A percentile compares a stretch with the other conserved stretches of the same genome.
Conservation (phyloP, 768 basidiomycete species). For the Kwoniella botswanensis region DNA sequence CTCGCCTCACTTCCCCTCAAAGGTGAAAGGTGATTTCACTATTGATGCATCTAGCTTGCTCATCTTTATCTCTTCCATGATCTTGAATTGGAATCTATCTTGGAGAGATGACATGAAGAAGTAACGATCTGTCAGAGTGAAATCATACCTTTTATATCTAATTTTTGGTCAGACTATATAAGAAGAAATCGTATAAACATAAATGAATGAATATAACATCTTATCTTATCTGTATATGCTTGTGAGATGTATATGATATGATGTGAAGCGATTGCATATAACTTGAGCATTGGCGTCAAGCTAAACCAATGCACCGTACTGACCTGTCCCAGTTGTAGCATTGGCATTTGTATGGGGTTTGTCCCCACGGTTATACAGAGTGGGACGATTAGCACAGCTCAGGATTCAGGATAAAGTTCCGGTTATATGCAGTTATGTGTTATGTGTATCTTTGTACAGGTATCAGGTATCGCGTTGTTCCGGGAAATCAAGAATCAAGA, state of each 20-base stretch:
- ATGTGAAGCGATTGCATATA: not conserved
- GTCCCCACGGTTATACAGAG: not conserved
- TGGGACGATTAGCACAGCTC: too few relatives aligned
- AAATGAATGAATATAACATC: not conserved
- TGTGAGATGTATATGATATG: not conserved
- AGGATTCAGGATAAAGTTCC: not conserved
- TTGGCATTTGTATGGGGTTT: not conserved
- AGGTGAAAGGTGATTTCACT: not conserved
- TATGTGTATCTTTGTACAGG: too few relatives aligned
- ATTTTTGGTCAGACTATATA: not conserved
- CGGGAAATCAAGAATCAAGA: not conserved
- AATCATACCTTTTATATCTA: not conserved
- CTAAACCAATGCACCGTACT: too few relatives aligned
- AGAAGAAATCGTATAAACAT: not conserved
- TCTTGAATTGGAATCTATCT: not conserved
- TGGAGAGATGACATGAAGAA: not conserved
- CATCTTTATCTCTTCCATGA: not conserved
- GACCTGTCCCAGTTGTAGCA: too few relatives aligned
- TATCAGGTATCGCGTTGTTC: conserved; percentile 5
- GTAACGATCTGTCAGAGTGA: not conserved
- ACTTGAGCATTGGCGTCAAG: not conserved
- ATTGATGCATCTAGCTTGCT: not conserved
- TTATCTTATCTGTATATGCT: not conserved
- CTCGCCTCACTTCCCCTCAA: conserved; percentile 19
- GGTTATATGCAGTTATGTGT: not conserved